Evolutionary conservation across 2,329 filamentous ascomycete genomes (phyloP).

Genomic region (Dryadomyces quercivorus): DNA sequence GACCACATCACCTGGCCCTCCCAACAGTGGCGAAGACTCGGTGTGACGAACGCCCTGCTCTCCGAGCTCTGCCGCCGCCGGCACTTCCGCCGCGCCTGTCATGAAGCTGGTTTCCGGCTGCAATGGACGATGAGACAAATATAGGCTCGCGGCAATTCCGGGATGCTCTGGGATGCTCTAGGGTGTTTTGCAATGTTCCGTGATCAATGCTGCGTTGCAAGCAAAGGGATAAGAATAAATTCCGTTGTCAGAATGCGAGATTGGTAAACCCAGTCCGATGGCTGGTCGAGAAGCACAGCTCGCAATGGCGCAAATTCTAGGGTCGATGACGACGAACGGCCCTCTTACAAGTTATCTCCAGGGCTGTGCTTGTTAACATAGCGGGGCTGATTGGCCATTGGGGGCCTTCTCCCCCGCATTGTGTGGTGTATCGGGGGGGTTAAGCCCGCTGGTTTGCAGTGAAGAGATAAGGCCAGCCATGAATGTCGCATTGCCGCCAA

Average conservation of each 20-base stretch:
- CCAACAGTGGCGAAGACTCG: constrained; percentile 61
- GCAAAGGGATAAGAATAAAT: too few relatives aligned
- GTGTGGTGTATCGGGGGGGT: too few relatives aligned
- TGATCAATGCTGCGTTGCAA: too few relatives aligned
- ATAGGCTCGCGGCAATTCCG: too few relatives aligned
- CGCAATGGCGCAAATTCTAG: constrained; percentile 7
- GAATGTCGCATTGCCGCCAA: too few relatives aligned
- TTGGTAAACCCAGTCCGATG: too few relatives aligned
- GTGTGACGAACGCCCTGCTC: neutral
- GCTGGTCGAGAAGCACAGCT: neutral
- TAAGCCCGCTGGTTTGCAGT: neutral
- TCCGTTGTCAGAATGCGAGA: too few relatives aligned
- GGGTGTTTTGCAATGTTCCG: too few relatives aligned
- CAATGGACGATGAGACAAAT: neutral
- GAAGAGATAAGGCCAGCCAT: too few relatives aligned
- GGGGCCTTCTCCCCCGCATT: neutral
- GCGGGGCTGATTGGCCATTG: constrained; percentile 7
- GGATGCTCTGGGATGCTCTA: too few relatives aligned
- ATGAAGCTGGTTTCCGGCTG: too few relatives aligned
- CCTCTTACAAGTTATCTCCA: neutral
- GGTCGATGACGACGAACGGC: constrained; percentile 5
- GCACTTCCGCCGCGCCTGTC: neutral
- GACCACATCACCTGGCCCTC: constrained; percentile 57
- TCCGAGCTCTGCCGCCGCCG: neutral
- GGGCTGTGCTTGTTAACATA: constrained; percentile 9